A percentile compares a stretch with the other conserved stretches of the same genome.
Evolutionary conservation across 139 green algal genomes (phyloP).

Genomic region (Mychonastes homosphaera): DNA sequence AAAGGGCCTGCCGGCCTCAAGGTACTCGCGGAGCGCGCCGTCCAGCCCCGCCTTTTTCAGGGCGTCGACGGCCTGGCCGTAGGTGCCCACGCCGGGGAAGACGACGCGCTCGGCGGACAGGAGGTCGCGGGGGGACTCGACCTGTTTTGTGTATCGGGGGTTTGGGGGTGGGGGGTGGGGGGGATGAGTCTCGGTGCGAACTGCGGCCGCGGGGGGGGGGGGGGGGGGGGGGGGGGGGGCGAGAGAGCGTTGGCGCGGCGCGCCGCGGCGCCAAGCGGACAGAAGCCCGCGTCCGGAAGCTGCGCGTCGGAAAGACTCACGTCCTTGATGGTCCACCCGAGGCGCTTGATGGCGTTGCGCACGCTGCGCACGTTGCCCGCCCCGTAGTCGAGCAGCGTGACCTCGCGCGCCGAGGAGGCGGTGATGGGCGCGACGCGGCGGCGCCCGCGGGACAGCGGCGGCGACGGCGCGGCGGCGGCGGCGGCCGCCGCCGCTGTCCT

Average conservation of each 20-base stretch:
- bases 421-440: too few relatives aligned
- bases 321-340: conserved; percentile 85
- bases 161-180: not conserved
- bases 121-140: conserved; percentile 62
- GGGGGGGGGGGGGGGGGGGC: not conserved
- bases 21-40: not conserved
- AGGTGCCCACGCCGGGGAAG: conserved; percentile 94
- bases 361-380: conserved; percentile 95
- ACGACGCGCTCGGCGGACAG: conserved; percentile 64
- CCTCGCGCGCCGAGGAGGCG: conserved; percentile 29
- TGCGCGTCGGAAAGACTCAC: conserved; percentile 35
- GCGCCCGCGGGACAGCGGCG: too few relatives aligned
- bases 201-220: not conserved
- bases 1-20: conserved; percentile 71
- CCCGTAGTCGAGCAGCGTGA: conserved; percentile 95
- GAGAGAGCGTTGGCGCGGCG: not conserved
- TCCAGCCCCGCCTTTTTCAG: conserved; percentile 42
- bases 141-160: conserved; percentile 26
- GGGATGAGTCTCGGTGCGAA: too few relatives aligned
- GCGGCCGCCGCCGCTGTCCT: too few relatives aligned
- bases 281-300: not conserved
- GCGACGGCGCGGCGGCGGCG: too few relatives aligned
- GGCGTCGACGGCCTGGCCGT: conserved; percentile 74
- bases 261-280: not conserved
- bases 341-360: conserved; percentile 84